Conservation (phyloP, 345 rosid genomes). For the Populus ilicifolia region DNA sequence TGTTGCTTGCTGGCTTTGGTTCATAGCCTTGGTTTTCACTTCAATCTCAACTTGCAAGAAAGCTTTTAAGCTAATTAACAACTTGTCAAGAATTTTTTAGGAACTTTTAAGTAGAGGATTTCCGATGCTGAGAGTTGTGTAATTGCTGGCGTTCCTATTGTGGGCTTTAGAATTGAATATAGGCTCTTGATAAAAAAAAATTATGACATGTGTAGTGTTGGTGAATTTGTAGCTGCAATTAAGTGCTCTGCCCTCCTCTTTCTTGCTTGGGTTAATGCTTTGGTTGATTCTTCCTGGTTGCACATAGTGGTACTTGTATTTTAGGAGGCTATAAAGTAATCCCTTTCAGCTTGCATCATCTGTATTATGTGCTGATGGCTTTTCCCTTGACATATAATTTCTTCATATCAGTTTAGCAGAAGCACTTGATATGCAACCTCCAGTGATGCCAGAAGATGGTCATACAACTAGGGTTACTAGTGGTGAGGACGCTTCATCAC, state of each 20-base stretch:
- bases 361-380: background rate
- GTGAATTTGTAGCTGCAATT: background rate
- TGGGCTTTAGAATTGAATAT: background rate
- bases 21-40: background rate
- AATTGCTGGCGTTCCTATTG: background rate
- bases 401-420: slow-evolving; percentile 71
- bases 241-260: background rate
- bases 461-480: slow-evolving; percentile 89
- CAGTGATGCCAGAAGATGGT: slow-evolving; percentile 95
- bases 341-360: background rate
- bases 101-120: background rate
- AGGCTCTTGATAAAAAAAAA: background rate
- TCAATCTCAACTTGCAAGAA: background rate
- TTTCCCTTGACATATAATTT: background rate
- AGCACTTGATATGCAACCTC: slow-evolving; percentile 97
- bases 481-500: slow-evolving; percentile 73
- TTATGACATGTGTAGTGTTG: background rate
- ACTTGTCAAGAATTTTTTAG: background rate
- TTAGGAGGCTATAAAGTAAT: background rate
- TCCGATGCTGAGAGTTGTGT: background rate
- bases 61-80: background rate
- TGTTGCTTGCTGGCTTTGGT: background rate
- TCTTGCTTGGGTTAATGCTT: background rate
- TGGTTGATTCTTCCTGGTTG: background rate
- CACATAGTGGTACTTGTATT: background rate